A percentile compares a stretch with the other conserved stretches of the same genome.
Evolutionary conservation across 176 grass and related monocot genomes (phyloP).

Genomic region (Puya raimondii): DNA sequence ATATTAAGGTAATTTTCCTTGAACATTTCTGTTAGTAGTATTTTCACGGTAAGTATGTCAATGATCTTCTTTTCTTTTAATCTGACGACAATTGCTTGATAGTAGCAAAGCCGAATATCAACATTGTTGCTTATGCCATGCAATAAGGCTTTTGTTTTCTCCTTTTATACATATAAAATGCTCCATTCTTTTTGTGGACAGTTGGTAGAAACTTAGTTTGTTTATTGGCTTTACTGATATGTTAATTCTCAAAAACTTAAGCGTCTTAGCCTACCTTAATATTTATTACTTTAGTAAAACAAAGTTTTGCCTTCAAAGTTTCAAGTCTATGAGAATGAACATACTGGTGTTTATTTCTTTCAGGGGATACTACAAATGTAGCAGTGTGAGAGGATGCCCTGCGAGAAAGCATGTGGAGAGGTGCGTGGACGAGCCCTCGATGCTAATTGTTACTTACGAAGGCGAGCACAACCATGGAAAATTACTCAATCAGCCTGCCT

Average conservation of each 20-base stretch:
- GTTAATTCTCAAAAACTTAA: not conserved
- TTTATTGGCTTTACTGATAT: not conserved
- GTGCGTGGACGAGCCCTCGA: slow-evolving; percentile 69
- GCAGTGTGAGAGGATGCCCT: slow-evolving; percentile 76
- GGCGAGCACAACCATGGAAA: slow-evolving; percentile 74
- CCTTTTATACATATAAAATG: no score
- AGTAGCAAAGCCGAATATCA: no score
- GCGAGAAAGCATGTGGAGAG: slow-evolving; percentile 90
- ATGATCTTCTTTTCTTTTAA: no score
- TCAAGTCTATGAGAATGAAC: not conserved
- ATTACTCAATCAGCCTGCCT: slow-evolving; percentile 31
- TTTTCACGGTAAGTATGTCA: no score
- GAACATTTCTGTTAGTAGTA: no score
- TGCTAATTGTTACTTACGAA: slow-evolving; percentile 93
- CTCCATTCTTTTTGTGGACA: no score
- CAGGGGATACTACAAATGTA: slow-evolving; percentile 97
- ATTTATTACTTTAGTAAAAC: not conserved
- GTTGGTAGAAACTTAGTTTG: no score
- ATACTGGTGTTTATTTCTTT: not conserved
- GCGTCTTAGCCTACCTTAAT: not conserved
- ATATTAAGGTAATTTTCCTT: no score
- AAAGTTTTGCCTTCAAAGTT: not conserved
- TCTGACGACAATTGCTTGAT: no score
- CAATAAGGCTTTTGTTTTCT: no score
- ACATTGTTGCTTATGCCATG: no score